Evolutionary conservation across 2,329 filamentous ascomycete species (phyloP).

Genomic region (Fusarium graminum): DNA sequence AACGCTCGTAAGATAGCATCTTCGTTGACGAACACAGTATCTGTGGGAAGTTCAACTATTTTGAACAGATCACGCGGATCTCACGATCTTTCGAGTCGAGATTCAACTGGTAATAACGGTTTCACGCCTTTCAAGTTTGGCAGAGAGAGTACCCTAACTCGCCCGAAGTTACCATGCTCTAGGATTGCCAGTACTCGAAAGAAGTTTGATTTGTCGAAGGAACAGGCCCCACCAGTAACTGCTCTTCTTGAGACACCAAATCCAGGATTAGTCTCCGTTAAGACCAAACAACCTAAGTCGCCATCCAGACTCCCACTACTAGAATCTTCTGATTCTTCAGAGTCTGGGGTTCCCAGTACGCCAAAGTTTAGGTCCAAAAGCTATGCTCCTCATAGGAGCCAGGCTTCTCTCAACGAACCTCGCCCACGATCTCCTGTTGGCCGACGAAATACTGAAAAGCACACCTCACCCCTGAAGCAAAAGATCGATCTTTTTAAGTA

Average conservation of each 20-base stretch:
- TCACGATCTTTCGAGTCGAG: slow-evolving; percentile 3
- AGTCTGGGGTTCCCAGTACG: not conserved
- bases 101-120: not conserved
- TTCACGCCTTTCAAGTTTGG: slow-evolving; percentile 23
- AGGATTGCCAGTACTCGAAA: slow-evolving; percentile 45
- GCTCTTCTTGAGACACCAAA: slow-evolving; percentile 25
- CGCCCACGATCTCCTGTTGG: slow-evolving; percentile 8
- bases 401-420: not conserved
- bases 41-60: slow-evolving; percentile 7
- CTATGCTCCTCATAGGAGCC: slow-evolving; percentile 5
- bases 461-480: slow-evolving; percentile 46
- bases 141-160: not conserved
- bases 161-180: slow-evolving; percentile 34
- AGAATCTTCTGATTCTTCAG: slow-evolving; percentile 21
- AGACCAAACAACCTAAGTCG: not conserved
- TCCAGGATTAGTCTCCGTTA: slow-evolving; percentile 11
- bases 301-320: slow-evolving; percentile 14
- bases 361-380: slow-evolving; percentile 14
- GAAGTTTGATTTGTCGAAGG: slow-evolving; percentile 38
- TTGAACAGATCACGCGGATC: slow-evolving; percentile 9
- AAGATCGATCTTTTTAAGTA: slow-evolving; percentile 52
- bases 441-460: slow-evolving; percentile 19
- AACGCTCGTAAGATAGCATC: slow-evolving; percentile 46
- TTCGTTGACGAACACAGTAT: slow-evolving; percentile 38
- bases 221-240: slow-evolving; percentile 17